These are phyloP conservation scores for Fraxinus platypoda DNA, from an alignment of 305 asterid species.

Conservation along the genomic window DNA sequence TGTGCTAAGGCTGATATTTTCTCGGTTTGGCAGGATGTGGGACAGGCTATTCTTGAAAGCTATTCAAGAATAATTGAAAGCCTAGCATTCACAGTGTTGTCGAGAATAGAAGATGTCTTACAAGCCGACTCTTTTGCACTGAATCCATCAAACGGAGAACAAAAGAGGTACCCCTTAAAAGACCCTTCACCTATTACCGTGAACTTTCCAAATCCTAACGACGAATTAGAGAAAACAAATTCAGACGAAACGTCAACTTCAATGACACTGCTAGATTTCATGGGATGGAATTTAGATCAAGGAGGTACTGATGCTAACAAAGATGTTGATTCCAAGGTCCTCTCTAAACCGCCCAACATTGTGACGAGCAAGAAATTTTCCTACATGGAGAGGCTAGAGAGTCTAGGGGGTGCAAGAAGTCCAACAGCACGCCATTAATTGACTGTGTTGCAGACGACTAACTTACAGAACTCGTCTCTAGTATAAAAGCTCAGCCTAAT, in stretches of 20 bases:
- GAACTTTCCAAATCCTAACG: constrained; percentile 28
- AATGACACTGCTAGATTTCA: constrained; percentile 62
- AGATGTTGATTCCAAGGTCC: constrained; percentile 24
- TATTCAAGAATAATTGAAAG: constrained; percentile 66
- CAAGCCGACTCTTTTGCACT: constrained; percentile 50
- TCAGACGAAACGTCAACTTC: constrained; percentile 41
- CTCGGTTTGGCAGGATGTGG: constrained; percentile 48
- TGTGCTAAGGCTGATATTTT: not conserved
- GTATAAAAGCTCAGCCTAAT: constrained; percentile 12
- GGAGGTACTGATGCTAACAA: constrained; percentile 41
- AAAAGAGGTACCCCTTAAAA: constrained; percentile 29
- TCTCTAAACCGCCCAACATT: constrained; percentile 35
- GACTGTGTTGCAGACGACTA: not conserved
- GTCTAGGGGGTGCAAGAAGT: constrained; percentile 53
- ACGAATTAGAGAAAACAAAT: constrained; percentile 34
- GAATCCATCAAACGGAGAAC: constrained; percentile 35
- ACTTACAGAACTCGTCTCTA: constrained; percentile 10
- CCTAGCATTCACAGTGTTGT: constrained; percentile 56
- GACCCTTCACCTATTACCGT: constrained; percentile 24
- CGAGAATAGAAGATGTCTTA: constrained; percentile 64
- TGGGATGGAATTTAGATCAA: constrained; percentile 57
- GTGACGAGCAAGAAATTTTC: constrained; percentile 47
- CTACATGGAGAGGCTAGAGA: constrained; percentile 55
- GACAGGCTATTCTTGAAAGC: constrained; percentile 66
- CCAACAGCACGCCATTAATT: constrained; percentile 63